Evolutionary conservation across 176 grass and related monocot genomes (phyloP).

Genomic region (Triticum monococcum): DNA sequence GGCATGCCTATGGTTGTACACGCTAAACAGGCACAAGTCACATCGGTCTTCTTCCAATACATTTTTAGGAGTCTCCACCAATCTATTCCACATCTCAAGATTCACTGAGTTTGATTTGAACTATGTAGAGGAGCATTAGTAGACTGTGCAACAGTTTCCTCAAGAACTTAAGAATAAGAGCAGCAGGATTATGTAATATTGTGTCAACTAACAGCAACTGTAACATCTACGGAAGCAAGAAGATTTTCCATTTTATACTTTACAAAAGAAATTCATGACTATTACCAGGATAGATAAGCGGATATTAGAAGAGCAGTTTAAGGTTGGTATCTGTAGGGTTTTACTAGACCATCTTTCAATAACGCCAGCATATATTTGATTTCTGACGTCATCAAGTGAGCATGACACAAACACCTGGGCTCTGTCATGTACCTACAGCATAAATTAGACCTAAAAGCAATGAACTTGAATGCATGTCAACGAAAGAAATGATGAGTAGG

Average conservation of each 20-base stretch:
- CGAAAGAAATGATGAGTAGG: background rate
- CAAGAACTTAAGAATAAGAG: background rate
- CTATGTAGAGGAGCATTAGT: background rate
- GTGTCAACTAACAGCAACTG: background rate
- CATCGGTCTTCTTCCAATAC: background rate
- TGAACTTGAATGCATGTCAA: constrained; percentile 12
- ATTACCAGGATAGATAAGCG: constrained; percentile 88
- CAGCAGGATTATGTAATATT: background rate
- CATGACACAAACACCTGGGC: constrained; percentile 93
- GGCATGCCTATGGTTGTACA: background rate
- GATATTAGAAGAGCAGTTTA: constrained; percentile 65
- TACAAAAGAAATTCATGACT: background rate
- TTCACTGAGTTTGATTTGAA: background rate
- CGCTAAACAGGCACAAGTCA: background rate
- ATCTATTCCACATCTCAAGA: background rate
- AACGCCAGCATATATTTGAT: constrained; percentile 58
- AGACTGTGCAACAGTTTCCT: background rate
- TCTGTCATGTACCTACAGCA: constrained; percentile 92
- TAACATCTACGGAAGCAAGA: background rate
- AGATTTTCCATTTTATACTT: background rate
- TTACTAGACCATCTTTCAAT: constrained; percentile 92
- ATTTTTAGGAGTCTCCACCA: background rate
- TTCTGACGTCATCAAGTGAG: constrained; percentile 41
- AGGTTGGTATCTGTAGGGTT: constrained; percentile 58
- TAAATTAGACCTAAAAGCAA: constrained; percentile 31